Evolutionary conservation across 176 grass and related monocot species (phyloP).

Genomic region (Zizania latifolia): DNA sequence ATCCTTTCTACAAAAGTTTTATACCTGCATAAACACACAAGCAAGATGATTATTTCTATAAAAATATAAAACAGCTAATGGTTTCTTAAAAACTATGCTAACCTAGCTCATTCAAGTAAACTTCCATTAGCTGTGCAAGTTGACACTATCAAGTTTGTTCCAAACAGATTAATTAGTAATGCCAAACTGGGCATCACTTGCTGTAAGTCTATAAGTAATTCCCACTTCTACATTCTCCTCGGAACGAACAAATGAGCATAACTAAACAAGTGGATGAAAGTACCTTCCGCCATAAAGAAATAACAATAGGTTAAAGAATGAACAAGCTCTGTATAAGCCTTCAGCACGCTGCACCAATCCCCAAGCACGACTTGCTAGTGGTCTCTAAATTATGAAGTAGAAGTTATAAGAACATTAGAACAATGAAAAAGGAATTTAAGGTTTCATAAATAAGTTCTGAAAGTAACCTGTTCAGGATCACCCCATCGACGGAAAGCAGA

Average conservation of each 20-base stretch:
- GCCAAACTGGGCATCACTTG: not conserved
- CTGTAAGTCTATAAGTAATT: not conserved
- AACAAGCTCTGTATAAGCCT: constrained; percentile 75
- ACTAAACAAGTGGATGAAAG: constrained; percentile 12
- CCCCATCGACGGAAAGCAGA: constrained; percentile 94
- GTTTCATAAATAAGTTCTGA: constrained; percentile 4
- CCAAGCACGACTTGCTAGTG: constrained; percentile 63
- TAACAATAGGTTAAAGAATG: constrained; percentile 71
- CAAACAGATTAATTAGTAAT: not conserved
- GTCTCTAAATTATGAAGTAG: constrained; percentile 48
- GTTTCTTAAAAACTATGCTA: not conserved
- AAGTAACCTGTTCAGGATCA: constrained; percentile 81
- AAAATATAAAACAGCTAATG: not conserved
- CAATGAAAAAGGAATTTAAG: constrained; percentile 7
- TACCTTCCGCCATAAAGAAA: constrained; percentile 97
- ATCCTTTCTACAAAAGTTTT: constrained; percentile 90
- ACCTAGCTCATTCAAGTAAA: constrained; percentile 17
- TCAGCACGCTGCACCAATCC: constrained; percentile 63
- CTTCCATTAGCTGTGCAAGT: not conserved
- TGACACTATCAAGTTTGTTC: not conserved
- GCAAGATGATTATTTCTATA: not conserved
- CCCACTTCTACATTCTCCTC: not conserved
- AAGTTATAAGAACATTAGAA: constrained; percentile 13
- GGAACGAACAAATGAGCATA: constrained; percentile 14
- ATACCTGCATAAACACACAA: constrained; percentile 67